Base-by-base conservation (phyloP, 805 yeast species). In the Ogataea glucozyma region DNA sequence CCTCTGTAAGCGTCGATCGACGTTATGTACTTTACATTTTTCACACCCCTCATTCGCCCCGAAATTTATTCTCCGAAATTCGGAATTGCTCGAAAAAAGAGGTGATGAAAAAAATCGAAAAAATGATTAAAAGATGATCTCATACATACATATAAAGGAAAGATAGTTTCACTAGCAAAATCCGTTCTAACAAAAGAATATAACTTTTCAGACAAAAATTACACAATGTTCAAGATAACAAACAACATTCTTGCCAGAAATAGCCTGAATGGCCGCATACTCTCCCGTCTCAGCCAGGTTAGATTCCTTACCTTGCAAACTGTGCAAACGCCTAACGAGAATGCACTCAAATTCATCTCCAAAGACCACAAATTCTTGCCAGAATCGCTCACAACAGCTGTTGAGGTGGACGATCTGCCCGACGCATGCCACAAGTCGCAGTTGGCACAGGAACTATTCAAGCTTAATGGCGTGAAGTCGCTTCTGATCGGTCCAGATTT, bases 401-500 rank as follows among this genome's bases (percentile, higher is more conserved):
- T 77, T 37, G 81, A 78, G 48, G 71, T 78, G 50, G 76, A 77
- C 7, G 69, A 75, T 13, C 56, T 78, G 5, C 62, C 75, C n/a
- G 80, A 74, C 43, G 81, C 83, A 0, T 66, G 70, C 16, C 73
- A 72, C 9, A 72, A 69, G 52, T 83, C 90, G 0, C 87, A 85
- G 7, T 64, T 85, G 36, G 88, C 88, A 1, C 63, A 73, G 30
- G 72, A 73, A 46, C 60, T 85, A 20, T 82, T 83, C 71, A 72
- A 74, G 48, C 43, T 78, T 17, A 67, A 80, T 52, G 86, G 85
- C 0, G 85, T 85, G n/a, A 79, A 71, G 51, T 79, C 88, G 0
- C 66, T 85, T 14, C 76, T 85, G 81, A 76, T 85, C 51, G 91
- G 91, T 14, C 76, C 76, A n/a, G 76, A 84, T 55, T 85, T 85